Evolutionary conservation across 768 basidiomycete species (phyloP), one percentile per base, ranked within the genome.

Genomic region (Pisolithus sp.): DNA sequence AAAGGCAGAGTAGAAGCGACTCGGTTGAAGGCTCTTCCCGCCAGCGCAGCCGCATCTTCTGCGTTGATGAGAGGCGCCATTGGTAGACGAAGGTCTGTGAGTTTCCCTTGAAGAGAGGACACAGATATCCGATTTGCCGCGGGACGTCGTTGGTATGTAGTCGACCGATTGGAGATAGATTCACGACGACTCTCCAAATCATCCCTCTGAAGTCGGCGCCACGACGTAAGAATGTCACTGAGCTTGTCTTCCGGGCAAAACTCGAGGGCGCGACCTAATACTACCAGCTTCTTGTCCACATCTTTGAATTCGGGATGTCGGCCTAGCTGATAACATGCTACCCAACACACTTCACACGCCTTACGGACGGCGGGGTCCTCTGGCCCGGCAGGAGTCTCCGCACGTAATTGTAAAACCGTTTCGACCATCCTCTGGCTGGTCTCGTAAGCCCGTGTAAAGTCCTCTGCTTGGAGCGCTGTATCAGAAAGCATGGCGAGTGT

Each of bases 401-500:
- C 54, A 26, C 76, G 73, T 44, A 91, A 66, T 15, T 70, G 63
- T n/a, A 73, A 63, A 37, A 88, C 81, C 20, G 69, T 76, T 45
- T 78, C 72, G 17, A 90, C 79, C 83, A 94, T 93, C 38, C 74
- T 73, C 55, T 85, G 76, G 61, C 77, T 82, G 41, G 80, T 81
- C 53, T 86, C 85, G 58, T 81, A 85, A 1, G 92, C 92, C 17
- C 78, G 76, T 2, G 68, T 60, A 53, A 86, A 94, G 61, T 98
- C 93, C 60, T 87, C 88, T 0, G 78, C 78, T 58, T 88, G 86
- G 10, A 93, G 75, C 0, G 93, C 93, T 2, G 91, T 83, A 54
- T 92, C 90, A 9, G 85, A 84, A 21, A 98, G 76, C 95, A 97
- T 97, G 41, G 91, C 89, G 41, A 92, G 76, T 2, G 83, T 78